Evolutionary conservation across 2,329 filamentous ascomycete genomes (phyloP).

Genomic region (Rachicladosporium sp.): DNA sequence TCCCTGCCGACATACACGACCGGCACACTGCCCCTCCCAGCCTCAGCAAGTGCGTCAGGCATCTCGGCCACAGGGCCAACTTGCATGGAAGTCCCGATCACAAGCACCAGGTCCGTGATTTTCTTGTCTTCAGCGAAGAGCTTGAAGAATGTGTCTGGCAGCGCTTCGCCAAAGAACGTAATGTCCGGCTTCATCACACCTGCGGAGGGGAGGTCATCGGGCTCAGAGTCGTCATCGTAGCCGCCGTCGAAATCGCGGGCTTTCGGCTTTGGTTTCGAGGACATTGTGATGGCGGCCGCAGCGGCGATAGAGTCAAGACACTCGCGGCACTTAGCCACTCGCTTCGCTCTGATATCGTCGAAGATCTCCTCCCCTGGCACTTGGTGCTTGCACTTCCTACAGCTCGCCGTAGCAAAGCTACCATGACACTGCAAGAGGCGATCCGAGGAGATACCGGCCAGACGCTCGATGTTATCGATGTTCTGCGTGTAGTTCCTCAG

Average conservation of each 20-base stretch:
- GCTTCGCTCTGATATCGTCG: conserved; percentile 61
- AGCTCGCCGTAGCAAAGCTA: conserved; percentile 85
- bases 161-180: conserved; percentile 88
- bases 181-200: conserved; percentile 96
- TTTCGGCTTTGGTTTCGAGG: conserved; percentile 36
- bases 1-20: conserved; percentile 29
- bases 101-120: conserved; percentile 75
- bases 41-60: conserved; percentile 19
- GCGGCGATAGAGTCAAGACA: conserved; percentile 49
- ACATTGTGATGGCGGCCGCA: conserved; percentile 19
- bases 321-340: conserved; percentile 62
- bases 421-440: conserved; percentile 94
- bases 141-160: conserved; percentile 71
- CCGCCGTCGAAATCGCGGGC: conserved; percentile 33
- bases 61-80: conserved; percentile 92
- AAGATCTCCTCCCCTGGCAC: conserved; percentile 69
- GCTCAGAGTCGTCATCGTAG: conserved; percentile 45
- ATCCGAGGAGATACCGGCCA: conserved; percentile 66
- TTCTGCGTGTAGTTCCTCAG: conserved; percentile 98
- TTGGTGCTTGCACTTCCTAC: conserved; percentile 65
- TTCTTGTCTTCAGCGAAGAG: conserved; percentile 73
- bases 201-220: conserved; percentile 53
- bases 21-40: conserved; percentile 13
- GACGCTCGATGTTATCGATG: conserved; percentile 75
- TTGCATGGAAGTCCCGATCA: conserved; percentile 92